Evolutionary conservation across 441 rosid species (phyloP).

Genomic region (Pelargonium myrrhifolium): DNA sequence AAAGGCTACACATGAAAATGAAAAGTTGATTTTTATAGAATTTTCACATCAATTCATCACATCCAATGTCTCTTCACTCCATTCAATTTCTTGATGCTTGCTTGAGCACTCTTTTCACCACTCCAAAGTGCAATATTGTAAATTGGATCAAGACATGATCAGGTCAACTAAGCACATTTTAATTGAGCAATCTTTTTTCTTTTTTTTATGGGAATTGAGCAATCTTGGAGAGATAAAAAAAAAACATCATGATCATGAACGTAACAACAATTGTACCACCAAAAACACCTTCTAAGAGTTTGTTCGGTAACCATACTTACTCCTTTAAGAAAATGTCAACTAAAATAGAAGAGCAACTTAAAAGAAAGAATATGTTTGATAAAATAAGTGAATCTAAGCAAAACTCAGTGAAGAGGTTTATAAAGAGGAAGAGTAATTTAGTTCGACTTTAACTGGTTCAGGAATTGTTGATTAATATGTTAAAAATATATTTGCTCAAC

Average conservation of each 20-base stretch:
- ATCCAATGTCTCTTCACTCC: neutral
- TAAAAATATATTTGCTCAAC: no score
- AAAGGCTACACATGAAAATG: neutral
- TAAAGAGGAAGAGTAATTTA: no score
- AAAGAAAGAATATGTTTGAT: no score
- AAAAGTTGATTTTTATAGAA: neutral
- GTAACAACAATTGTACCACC: neutral
- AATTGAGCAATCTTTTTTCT: no score
- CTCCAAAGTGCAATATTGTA: neutral
- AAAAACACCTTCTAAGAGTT: neutral
- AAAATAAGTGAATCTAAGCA: no score
- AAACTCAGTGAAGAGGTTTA: no score
- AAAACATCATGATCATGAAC: neutral
- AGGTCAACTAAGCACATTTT: conserved; percentile 4
- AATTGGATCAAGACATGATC: neutral
- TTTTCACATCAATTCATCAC: neutral
- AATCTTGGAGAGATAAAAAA: neutral
- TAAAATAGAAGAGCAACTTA: no score
- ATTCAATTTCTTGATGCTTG: neutral
- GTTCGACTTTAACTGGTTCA: no score
- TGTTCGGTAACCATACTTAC: no score
- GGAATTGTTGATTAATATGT: no score
- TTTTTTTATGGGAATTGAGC: no score
- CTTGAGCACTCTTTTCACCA: neutral
- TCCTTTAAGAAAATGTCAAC: no score